A percentile compares a stretch with the other conserved stretches of the same genome.
Conservation (phyloP, 2,329 filamentous ascomycete genomes). For the Corniculantispora saksenae region DNA sequence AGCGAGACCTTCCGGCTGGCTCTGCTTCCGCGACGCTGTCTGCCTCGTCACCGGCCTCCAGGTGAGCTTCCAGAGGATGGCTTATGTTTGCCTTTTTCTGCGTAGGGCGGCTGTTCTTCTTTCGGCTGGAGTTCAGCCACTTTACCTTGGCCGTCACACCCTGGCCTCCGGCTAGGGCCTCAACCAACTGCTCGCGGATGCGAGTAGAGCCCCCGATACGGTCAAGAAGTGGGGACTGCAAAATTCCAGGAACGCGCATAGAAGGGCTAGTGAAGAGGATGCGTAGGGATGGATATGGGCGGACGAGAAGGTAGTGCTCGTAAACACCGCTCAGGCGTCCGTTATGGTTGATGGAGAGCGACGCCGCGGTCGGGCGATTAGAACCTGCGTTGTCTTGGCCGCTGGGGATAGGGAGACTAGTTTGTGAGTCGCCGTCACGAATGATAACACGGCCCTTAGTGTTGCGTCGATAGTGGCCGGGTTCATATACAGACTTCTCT, state of each 20-base stretch:
- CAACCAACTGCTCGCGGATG: constrained; percentile 49
- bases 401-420: constrained; percentile 35
- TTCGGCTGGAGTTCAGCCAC: constrained; percentile 52
- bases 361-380: neutral
- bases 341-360: constrained; percentile 15
- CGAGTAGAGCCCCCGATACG: constrained; percentile 52
- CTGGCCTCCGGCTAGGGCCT: constrained; percentile 66
- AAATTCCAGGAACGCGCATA: constrained; percentile 65
- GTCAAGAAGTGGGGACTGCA: constrained; percentile 60
- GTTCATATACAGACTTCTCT: neutral
- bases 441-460: constrained; percentile 24
- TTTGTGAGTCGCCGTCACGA: constrained; percentile 17
- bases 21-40: constrained; percentile 20
- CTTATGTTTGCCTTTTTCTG: neutral
- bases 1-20: constrained; percentile 61
- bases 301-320: constrained; percentile 63
- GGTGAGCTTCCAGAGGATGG: constrained; percentile 23
- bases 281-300: constrained; percentile 64
- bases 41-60: constrained; percentile 18
- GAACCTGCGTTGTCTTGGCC: neutral
- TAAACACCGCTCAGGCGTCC: constrained; percentile 38
- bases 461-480: constrained; percentile 3
- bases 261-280: constrained; percentile 71
- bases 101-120: neutral
- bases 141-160: constrained; percentile 74